Evolutionary conservation across 108 stramenopile genomes (phyloP).

Genomic region (Fistulifera solaris): DNA sequence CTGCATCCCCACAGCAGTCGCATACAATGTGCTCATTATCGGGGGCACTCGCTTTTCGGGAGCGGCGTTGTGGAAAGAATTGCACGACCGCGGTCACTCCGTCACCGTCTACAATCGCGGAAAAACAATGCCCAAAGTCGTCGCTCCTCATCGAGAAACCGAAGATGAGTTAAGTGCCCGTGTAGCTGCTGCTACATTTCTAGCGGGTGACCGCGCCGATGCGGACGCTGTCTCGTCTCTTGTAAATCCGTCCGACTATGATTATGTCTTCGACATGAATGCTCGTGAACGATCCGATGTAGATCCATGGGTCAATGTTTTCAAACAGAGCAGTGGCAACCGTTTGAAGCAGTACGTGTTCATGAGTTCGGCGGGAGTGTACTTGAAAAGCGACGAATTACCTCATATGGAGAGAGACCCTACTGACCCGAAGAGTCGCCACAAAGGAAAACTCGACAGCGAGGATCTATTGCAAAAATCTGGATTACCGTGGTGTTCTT

Average conservation of each 20-base stretch:
- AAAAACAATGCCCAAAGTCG: conserved; percentile 18
- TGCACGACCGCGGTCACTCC: conserved; percentile 19
- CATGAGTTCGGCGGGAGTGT: conserved; percentile 27
- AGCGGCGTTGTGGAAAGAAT: conserved; percentile 25
- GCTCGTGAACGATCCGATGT: conserved; percentile 23
- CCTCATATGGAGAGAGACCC: conserved; percentile 25
- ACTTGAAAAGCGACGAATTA: conserved; percentile 23
- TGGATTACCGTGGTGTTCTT: conserved; percentile 24
- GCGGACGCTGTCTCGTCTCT: conserved; percentile 11
- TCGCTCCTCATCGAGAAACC: conserved; percentile 13
- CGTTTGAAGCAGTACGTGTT: conserved; percentile 26
- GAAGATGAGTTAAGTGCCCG: conserved; percentile 16
- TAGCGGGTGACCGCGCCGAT: conserved; percentile 20
- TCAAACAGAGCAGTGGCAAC: conserved; percentile 5
- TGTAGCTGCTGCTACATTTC: conserved; percentile 12
- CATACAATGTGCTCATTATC: conserved; percentile 22
- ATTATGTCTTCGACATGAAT: conserved; percentile 31
- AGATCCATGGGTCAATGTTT: conserved; percentile 18
- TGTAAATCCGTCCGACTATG: conserved; percentile 24
- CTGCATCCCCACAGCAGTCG: neutral
- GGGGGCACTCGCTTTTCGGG: conserved; percentile 31
- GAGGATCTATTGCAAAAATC: conserved; percentile 13
- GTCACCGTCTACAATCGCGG: conserved; percentile 28
- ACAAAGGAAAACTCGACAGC: conserved; percentile 25
- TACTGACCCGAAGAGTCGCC: conserved; percentile 22